Evolutionary conservation across 1,139 yeast genomes (phyloP), one percentile per base, ranked within the genome.

Genomic region (Scheffersomyces stambukii): DNA sequence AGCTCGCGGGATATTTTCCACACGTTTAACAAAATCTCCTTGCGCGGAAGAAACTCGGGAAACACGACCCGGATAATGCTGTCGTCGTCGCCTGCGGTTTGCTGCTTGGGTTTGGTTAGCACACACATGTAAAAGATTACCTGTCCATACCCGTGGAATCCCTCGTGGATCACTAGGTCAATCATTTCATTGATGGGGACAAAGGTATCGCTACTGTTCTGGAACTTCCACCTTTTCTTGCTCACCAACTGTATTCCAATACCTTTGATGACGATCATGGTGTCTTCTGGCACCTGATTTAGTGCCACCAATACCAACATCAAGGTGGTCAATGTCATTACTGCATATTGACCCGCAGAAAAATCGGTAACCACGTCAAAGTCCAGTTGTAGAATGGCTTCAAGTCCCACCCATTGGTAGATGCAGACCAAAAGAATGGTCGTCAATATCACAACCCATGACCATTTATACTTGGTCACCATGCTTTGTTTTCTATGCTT

Each of bases 131-230:
- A 79, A 45, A 67, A 77, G 1, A 79, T 60, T 6, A 78, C 84
- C 46, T 73, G 75, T 10, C 72, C 73, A 40, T 75, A 70, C 6
- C 77, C 76, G 37, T 64, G 67, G 45, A 80, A 79, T 1, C 82
- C 86, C 48, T 81, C 89, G 43, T 79, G 80, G 18, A 81, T 74
- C 1, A 78, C 75, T 16, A 80, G 49, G 47, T 79, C 85, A 4
- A 72, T 66, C 29, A 80, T 65, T 25, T 59, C 58, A 25, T 65
- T 71, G 22, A 66, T 54, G 0, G 84, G 79, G 9, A 77, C 62
- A 43, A 79, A 77, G 28, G 48, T 44, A 15, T 49, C 47, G 5
- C 41, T 31, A 10, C 43, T 44, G 11, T 36, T 32, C 20, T 46
- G 41, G 32, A 57, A 54, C 31, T 42, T 43, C 67, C 68, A 64